These are phyloP conservation scores for Eucalyptus pauciflora DNA, from an alignment of 345 rosid species.

Conservation along the genomic window DNA sequence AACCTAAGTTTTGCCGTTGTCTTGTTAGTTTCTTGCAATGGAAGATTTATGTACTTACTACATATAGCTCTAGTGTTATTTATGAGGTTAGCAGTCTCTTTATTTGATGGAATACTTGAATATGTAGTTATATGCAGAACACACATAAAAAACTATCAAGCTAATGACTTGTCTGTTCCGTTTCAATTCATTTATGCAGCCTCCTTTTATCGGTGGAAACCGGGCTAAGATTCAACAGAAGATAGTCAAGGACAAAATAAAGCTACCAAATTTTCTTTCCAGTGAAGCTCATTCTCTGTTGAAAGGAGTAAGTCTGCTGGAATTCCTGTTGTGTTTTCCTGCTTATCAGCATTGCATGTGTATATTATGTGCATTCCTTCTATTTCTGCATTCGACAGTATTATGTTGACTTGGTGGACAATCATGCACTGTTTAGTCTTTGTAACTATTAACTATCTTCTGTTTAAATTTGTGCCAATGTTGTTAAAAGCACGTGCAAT, in stretches of 20 bases:
- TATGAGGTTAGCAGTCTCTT: neutral
- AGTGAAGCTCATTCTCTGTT: constrained; percentile 72
- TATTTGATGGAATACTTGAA: neutral
- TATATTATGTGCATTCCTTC: neutral
- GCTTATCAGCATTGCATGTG: neutral
- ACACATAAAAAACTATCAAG: neutral
- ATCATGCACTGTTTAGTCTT: neutral
- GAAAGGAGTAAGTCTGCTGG: constrained; percentile 49
- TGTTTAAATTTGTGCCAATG: neutral
- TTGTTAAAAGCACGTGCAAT: neutral
- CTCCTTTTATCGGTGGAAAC: constrained; percentile 59
- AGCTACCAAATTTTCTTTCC: constrained; percentile 59
- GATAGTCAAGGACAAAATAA: constrained; percentile 74
- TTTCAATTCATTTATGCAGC: constrained; percentile 28
- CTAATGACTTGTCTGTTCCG: neutral
- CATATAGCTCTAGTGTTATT: neutral
- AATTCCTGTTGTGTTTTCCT: neutral
- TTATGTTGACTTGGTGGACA: neutral
- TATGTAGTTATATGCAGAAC: neutral
- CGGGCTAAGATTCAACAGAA: constrained; percentile 61
- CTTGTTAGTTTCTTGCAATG: neutral
- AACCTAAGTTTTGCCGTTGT: neutral
- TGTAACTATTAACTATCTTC: neutral
- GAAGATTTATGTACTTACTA: neutral
- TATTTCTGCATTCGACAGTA: neutral